These are phyloP conservation scores for Fomes fomentarius DNA, from an alignment of 1,284 basidiomycete genomes.

Conservation along the genomic window DNA sequence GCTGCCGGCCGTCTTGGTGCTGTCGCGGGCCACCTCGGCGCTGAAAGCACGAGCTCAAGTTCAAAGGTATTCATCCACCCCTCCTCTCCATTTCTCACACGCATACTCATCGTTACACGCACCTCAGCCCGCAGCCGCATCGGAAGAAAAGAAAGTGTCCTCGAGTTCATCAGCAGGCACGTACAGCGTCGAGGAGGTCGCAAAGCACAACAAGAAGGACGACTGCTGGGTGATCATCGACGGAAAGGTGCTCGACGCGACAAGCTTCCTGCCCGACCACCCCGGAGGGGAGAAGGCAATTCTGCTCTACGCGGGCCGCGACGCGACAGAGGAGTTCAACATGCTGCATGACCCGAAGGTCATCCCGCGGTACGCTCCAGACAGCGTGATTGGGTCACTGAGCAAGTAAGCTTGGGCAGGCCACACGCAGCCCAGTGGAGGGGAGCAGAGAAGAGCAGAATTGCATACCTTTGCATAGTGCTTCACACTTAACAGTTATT, in stretches of 20 bases:
- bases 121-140: conserved; percentile 47
- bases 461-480: no score
- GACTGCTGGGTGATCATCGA: conserved; percentile 92
- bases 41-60: conserved; percentile 36
- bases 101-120: conserved; percentile 43
- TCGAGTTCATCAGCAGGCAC: conserved; percentile 34
- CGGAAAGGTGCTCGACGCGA: conserved; percentile 87
- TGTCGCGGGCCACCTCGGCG: conserved; percentile 78
- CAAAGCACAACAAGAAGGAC: conserved; percentile 88
- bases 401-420: conserved; percentile 57
- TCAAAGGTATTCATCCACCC: conserved; percentile 38
- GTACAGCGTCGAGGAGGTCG: conserved; percentile 79
- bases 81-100: no score
- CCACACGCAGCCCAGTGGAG: background rate
- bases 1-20: conserved; percentile 83
- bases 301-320: conserved; percentile 88
- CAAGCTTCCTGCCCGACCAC: conserved; percentile 84
- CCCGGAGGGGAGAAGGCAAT: conserved; percentile 93
- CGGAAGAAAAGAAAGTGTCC: conserved; percentile 30
- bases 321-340: conserved; percentile 94
- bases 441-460: no score
- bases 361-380: conserved; percentile 80
- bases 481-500: background rate
- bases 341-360: conserved; percentile 90
- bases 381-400: conserved; percentile 76